Evolutionary conservation across 208 protist genomes (phyloP).

Genomic region (Trypanosoma platydactyli): DNA sequence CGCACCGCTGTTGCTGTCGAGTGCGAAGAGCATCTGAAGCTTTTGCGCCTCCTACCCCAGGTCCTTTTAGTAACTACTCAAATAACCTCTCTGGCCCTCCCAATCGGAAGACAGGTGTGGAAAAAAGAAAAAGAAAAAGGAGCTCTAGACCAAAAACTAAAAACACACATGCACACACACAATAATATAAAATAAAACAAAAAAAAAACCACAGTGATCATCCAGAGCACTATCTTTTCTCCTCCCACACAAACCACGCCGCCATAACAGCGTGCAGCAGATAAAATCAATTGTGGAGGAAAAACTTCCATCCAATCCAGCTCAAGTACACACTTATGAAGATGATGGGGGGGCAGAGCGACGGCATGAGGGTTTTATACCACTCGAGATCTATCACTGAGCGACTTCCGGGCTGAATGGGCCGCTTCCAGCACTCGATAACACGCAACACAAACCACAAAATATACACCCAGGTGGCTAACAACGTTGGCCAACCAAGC

Average conservation of each 20-base stretch:
- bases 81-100: no score
- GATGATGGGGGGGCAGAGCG: conserved; percentile 29
- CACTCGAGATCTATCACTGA: conserved; percentile 38
- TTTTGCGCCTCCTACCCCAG: conserved; percentile 4
- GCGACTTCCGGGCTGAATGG: conserved; percentile 9
- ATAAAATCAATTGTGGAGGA: conserved; percentile 59
- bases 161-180: no score
- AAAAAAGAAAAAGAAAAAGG: no score
- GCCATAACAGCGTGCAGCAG: no score
- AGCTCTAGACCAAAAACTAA: no score
- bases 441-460: conserved; percentile 34
- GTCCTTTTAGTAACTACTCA: neutral
- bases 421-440: conserved; percentile 9
- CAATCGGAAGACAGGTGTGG: no score
- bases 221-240: neutral
- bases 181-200: no score
- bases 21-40: conserved; percentile 16
- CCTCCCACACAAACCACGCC: neutral
- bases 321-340: conserved; percentile 53
- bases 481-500: conserved; percentile 60
- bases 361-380: conserved; percentile 36
- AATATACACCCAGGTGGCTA: conserved; percentile 35
- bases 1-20: conserved; percentile 2
- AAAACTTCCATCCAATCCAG: conserved; percentile 87
- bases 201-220: neutral